Percentiles rank a stretch among this genome's conserved stretches.
Conservation (phyloP, 495 filamentous ascomycete species). For the Annulohypoxylon stygium region DNA sequence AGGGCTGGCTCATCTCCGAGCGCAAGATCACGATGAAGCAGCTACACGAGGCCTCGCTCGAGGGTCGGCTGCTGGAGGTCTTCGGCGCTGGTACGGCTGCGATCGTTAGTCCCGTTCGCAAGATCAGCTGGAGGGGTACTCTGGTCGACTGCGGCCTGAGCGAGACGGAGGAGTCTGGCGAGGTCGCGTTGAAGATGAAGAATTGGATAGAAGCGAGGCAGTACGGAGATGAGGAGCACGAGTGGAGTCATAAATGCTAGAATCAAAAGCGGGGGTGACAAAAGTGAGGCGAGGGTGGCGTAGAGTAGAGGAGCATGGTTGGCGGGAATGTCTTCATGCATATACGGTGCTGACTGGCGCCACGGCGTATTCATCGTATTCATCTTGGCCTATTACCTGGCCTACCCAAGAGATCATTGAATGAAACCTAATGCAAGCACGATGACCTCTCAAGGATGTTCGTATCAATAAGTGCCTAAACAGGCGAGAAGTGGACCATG, state of each 20-base stretch:
- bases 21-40: constrained; percentile 90
- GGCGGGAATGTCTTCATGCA: constrained; percentile 10
- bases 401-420: constrained; percentile 29
- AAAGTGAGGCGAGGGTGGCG: constrained; percentile 4
- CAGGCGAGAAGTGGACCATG: not conserved
- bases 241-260: constrained; percentile 75
- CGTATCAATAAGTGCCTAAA: not conserved
- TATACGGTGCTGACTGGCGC: constrained; percentile 27
- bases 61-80: constrained; percentile 89
- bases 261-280: not conserved
- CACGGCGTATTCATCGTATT: constrained; percentile 29
- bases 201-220: constrained; percentile 95
- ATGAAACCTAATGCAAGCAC: constrained; percentile 22
- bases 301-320: not conserved
- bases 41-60: constrained; percentile 79
- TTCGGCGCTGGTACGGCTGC: constrained; percentile 95
- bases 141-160: constrained; percentile 81
- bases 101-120: constrained; percentile 83
- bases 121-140: constrained; percentile 85
- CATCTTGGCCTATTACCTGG: constrained; percentile 13
- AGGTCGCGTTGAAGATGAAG: constrained; percentile 88
- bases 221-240: constrained; percentile 91
- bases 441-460: not conserved
- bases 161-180: constrained; percentile 85
- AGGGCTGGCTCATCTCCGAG: constrained; percentile 91